Evolutionary conservation across 208 protist species (phyloP).

Genomic region (Trypanosoma congolense): DNA sequence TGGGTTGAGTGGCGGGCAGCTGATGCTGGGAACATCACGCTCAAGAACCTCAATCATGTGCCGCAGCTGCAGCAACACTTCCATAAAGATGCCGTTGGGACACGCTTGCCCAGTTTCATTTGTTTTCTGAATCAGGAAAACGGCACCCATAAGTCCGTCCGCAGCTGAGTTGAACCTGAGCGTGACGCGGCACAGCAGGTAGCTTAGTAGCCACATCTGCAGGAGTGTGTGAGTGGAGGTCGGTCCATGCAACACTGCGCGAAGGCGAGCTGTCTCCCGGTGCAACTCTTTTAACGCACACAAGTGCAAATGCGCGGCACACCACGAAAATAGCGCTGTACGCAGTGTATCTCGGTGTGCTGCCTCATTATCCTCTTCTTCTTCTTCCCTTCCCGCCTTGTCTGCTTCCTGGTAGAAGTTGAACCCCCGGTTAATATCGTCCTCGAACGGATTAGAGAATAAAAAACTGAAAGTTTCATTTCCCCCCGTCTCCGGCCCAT

Average conservation of each 20-base stretch:
- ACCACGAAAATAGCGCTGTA: conserved; percentile 13
- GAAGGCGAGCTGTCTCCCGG: conserved; percentile 5
- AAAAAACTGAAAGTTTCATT: neutral
- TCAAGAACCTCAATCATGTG: conserved; percentile 36
- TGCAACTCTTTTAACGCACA: conserved; percentile 11
- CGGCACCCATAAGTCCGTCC: conserved; percentile 10
- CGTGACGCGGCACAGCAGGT: conserved; percentile 30
- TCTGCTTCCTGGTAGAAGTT: no score
- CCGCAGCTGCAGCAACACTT: conserved; percentile 34
- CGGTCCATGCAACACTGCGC: neutral
- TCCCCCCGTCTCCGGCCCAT: neutral
- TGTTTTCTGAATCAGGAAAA: conserved; percentile 7
- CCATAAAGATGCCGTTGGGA: conserved; percentile 61
- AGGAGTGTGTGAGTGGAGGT: neutral
- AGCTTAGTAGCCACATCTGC: conserved; percentile 26
- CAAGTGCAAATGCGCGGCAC: conserved; percentile 12
- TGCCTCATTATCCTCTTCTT: neutral
- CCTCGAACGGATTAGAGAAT: neutral
- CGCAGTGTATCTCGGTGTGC: conserved; percentile 10
- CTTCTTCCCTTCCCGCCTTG: neutral
- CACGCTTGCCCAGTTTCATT: conserved; percentile 26
- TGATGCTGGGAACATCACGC: conserved; percentile 24
- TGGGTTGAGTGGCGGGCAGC: conserved; percentile 19
- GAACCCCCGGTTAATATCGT: no score
- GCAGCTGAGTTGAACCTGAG: conserved; percentile 28